Base-by-base conservation (phyloP, 768 basidiomycete genomes). In the Glaciozyma antarctica region DNA sequence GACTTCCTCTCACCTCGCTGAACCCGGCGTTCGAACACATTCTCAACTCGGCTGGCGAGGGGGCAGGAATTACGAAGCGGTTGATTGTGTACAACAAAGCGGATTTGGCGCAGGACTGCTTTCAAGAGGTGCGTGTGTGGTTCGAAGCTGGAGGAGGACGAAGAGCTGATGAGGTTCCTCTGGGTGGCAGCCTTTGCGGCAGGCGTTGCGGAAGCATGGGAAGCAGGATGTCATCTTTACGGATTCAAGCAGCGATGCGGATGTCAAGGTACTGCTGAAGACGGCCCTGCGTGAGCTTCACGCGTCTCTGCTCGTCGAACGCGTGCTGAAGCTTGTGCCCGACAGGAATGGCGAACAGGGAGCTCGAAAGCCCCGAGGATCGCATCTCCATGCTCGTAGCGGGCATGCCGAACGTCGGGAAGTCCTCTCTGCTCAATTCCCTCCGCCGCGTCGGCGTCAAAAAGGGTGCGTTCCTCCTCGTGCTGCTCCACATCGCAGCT, bases 381-480 rank as follows among this genome's bases (percentile, higher is more conserved):
- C 65, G 65, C 28, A 67, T 71, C 26, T 60, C 49, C 72, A 86
- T 97, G 10, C 81, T 97, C 3, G 90, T 98, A 28, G 86, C 95
- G 64, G 95, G 95, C 28, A 98, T 99, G 94, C 95, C 95, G 22
- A 98, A 98, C 76, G 91, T 97, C 55, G 94, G 94, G 49, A 98
- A 99, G 78, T 97, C 93, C 19, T 93, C 90, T 3, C 77, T 98
- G 58, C 79, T 99, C 17, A 99, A 99, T 74, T 84, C 90, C 1
- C 81, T 99, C 32, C 83, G 94, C 51, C 85, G 83, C 73, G 85
- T 85, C 74, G 94, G 94, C 16, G 88, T 94, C 53, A 80, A 82
- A 72, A 91, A 91, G 75, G 86, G 92, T 93, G 76, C 75, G 85
- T 82, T 61, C 19, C 24, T 34, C 21, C 43, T 45, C 24, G 3